Evolutionary conservation across 768 basidiomycete genomes (phyloP).

Genomic region (Chlorophyllum brunneum): DNA sequence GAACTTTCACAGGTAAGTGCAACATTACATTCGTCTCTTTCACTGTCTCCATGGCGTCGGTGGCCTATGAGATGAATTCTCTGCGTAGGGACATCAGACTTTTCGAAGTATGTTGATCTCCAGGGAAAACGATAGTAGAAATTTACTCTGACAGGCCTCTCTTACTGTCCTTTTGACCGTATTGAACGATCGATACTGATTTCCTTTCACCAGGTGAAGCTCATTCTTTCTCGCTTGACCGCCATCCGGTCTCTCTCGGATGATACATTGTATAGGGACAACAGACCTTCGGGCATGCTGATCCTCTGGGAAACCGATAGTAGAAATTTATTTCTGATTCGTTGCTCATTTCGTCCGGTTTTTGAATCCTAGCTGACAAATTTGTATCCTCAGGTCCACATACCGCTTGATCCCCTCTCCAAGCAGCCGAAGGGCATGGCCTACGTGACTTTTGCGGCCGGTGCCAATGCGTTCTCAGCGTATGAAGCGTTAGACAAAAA

Average conservation of each 20-base stretch:
- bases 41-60: neutral
- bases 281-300: constrained; percentile 62
- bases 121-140: constrained; percentile 59
- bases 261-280: constrained; percentile 59
- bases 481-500: constrained; percentile 76
- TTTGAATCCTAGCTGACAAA: neutral
- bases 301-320: constrained; percentile 59
- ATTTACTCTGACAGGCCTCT: constrained; percentile 39
- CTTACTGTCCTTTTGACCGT: constrained; percentile 14
- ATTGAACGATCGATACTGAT: constrained; percentile 16
- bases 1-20: constrained; percentile 68
- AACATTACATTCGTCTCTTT: constrained; percentile 11
- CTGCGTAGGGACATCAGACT: constrained; percentile 58
- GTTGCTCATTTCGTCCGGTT: neutral
- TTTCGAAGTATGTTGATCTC: constrained; percentile 33
- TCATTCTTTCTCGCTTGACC: constrained; percentile 7
- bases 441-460: constrained; percentile 42
- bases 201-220: constrained; percentile 34
- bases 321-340: constrained; percentile 39
- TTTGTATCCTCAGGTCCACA: constrained; percentile 37
- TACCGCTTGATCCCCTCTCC: constrained; percentile 40
- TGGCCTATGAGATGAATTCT: constrained; percentile 37
- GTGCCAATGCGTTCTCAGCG: constrained; percentile 53
- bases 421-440: constrained; percentile 49
- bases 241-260: constrained; percentile 21